These are phyloP conservation scores for Fusarium hostae DNA, from an alignment of 2,329 filamentous ascomycete species.

Conservation along the genomic window DNA sequence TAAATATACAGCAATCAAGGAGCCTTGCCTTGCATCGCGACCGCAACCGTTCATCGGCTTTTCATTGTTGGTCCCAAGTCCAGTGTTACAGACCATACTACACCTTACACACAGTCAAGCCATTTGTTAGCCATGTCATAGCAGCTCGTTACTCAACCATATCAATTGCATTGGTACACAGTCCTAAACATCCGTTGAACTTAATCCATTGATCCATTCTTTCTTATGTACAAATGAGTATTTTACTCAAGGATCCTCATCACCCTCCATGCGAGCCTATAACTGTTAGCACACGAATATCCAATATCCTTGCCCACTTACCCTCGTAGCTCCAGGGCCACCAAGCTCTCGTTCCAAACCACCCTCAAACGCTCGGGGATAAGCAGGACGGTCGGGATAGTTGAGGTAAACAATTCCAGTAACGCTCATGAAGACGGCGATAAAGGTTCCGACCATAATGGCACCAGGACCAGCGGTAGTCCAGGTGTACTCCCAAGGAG, in stretches of 20 bases:
- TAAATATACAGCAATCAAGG: not conserved
- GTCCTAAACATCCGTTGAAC: constrained; percentile 16
- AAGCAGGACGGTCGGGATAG: constrained; percentile 78
- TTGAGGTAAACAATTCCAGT: constrained; percentile 73
- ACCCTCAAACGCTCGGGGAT: constrained; percentile 76
- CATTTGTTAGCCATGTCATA: constrained; percentile 1
- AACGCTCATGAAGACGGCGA: constrained; percentile 70
- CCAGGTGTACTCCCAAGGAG: constrained; percentile 90
- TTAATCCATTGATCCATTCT: constrained; percentile 38
- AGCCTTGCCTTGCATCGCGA: not conserved
- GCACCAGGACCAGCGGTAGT: constrained; percentile 75
- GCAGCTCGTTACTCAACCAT: constrained; percentile 1
- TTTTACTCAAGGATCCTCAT: constrained; percentile 60
- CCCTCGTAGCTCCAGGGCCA: constrained; percentile 72
- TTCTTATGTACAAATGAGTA: constrained; percentile 53
- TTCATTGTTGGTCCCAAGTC: not conserved
- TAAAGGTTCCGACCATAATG: constrained; percentile 74
- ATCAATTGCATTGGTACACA: not conserved
- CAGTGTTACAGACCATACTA: not conserved
- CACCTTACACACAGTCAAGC: not conserved
- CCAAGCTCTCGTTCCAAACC: constrained; percentile 81
- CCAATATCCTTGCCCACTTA: constrained; percentile 57
- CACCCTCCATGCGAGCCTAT: constrained; percentile 66
- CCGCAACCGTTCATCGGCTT: not conserved
- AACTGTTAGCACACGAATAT: constrained; percentile 29